These are phyloP conservation scores for Aspergillus tanneri DNA, from an alignment of 2,329 filamentous ascomycete genomes.

Conservation along the genomic window DNA sequence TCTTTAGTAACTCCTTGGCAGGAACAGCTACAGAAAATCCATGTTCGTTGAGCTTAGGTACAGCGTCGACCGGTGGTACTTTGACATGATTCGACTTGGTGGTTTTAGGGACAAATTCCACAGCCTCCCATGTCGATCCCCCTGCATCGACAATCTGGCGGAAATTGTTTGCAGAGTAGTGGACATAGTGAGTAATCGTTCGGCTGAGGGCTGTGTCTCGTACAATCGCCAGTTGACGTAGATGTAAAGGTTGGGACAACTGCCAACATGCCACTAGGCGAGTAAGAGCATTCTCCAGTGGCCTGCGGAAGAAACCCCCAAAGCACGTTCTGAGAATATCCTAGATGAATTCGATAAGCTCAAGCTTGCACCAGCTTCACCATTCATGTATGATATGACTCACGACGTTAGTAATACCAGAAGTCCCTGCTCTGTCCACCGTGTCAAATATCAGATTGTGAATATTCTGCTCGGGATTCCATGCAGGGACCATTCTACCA, in stretches of 20 bases:
- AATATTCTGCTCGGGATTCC: constrained; percentile 55
- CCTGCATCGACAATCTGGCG: constrained; percentile 53
- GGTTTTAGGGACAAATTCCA: constrained; percentile 39
- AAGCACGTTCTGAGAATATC: constrained; percentile 45
- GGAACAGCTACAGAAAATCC: constrained; percentile 45
- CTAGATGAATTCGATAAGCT: constrained; percentile 4
- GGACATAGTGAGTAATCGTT: constrained; percentile 53
- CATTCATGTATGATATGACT: constrained; percentile 14
- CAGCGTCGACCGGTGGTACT: constrained; percentile 32
- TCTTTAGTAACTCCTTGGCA: constrained; percentile 37
- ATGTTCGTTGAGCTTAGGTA: constrained; percentile 45
- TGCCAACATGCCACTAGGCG: constrained; percentile 58
- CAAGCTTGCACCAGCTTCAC: not conserved
- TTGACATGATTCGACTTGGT: constrained; percentile 29
- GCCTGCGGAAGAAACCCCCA: constrained; percentile 55
- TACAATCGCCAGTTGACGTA: constrained; percentile 58
- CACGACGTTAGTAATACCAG: constrained; percentile 52
- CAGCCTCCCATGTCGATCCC: constrained; percentile 55
- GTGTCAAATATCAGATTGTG: constrained; percentile 55
- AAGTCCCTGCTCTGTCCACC: constrained; percentile 46
- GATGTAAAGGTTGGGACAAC: constrained; percentile 56
- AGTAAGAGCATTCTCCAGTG: constrained; percentile 53
- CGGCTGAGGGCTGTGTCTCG: constrained; percentile 52
- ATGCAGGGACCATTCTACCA: constrained; percentile 49
- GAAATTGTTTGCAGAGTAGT: constrained; percentile 56